Evolutionary conservation across 345 rosid species (phyloP).

Genomic region (Geranium brycei): DNA sequence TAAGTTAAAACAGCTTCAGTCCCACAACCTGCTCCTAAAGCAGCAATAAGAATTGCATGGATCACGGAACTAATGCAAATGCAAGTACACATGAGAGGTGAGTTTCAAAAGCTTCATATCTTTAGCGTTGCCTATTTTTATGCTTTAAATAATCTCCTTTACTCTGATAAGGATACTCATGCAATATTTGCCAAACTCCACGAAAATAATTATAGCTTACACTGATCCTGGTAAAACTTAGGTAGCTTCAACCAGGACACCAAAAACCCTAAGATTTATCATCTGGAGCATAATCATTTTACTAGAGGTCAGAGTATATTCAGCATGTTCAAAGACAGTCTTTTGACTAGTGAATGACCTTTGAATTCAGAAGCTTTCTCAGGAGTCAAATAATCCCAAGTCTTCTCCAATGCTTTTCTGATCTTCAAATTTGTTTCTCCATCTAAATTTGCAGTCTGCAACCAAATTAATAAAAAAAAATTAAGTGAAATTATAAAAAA

Average conservation of each 20-base stretch:
- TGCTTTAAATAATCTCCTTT: too few species aligned
- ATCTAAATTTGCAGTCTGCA: conserved; percentile 93
- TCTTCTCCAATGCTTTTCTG: conserved; percentile 90
- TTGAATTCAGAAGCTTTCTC: conserved; percentile 82
- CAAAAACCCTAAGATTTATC: not conserved
- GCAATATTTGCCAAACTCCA: too few species aligned
- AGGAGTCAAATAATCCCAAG: conserved; percentile 90
- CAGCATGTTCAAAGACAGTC: not conserved
- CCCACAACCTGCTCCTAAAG: too few species aligned
- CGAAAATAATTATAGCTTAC: too few species aligned
- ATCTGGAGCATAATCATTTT: not conserved
- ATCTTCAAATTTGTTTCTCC: conserved; percentile 99
- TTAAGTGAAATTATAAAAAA: not conserved
- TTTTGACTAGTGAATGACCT: conserved; percentile 30
- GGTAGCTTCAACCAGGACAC: not conserved
- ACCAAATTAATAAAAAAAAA: conserved; percentile 13
- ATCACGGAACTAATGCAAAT: too few species aligned
- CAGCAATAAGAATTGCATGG: too few species aligned
- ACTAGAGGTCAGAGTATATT: not conserved
- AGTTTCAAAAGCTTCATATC: too few species aligned
- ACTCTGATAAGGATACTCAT: too few species aligned
- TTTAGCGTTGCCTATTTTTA: too few species aligned
- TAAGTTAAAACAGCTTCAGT: too few species aligned
- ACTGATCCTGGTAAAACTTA: too few species aligned
- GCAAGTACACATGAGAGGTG: too few species aligned